Base-by-base conservation (phyloP, 2,329 filamentous ascomycete species). In the Paecilomyces formosus region DNA sequence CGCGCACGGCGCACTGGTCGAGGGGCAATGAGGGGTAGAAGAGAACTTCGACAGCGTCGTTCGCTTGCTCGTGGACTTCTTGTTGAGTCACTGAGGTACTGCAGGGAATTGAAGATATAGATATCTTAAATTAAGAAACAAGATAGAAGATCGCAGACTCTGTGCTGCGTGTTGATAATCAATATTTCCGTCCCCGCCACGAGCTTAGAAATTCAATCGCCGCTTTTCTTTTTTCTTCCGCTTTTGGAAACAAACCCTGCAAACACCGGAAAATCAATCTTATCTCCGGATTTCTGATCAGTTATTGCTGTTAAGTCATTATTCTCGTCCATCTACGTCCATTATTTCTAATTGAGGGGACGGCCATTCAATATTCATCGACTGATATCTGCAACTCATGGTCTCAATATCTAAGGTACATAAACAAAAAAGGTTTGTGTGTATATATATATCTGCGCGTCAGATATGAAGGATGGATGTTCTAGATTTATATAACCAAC, bases 381-480 rank as follows among this genome's bases (percentile, higher is more conserved):
- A 39, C n/a, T 18, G 15, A n/a, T 45, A n/a, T 18, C 18, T 45
- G 13, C 35, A 59, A 59, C 56, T 59, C 53, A 45, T 57, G 8
- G n/a, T 45, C n/a, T 18, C 18, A 6, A 45, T 45, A 45, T 18
- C 39, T 18, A n/a, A 18, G 21, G 22, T 22, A 22, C n/a, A 8
- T 26, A 53, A 26, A 1, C 6, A 5, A 26, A 53, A 53, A 26
- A 12, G n/a, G n/a, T n/a, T 4, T 30, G 6, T 15, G 21, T 12
- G 51, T 15, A 53, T 28, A 13, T 45, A 45, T 21, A 18, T 18
- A 39, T 39, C 3, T 39, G 35, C n/a, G 39, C n/a, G 39, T 18
- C 11, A 53, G 21, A 26, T 53, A 22, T 18, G n/a, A 53, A 31
- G 13, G 12, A 21, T 53, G 13, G 12, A 21, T 53, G 21, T 9